Evolutionary conservation across 257 asterid species (phyloP).

Genomic region (Penstemon barbatus): DNA sequence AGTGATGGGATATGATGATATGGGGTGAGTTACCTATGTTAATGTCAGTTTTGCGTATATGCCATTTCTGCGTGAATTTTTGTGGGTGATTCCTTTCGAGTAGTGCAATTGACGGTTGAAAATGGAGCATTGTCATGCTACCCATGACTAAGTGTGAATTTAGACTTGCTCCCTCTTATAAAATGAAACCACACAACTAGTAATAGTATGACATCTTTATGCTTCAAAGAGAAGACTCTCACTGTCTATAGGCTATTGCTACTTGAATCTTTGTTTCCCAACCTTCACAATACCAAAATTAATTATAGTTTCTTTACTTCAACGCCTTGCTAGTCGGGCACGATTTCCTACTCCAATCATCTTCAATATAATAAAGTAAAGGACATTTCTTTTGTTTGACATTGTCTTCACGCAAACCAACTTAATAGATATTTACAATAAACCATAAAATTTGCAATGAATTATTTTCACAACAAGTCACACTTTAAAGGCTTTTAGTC

Average conservation of each 20-base stretch:
- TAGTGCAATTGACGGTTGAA: slow-evolving; percentile 10
- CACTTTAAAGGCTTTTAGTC: not conserved
- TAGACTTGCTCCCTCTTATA: slow-evolving; percentile 17
- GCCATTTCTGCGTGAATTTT: slow-evolving; percentile 18
- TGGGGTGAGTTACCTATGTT: slow-evolving; percentile 79
- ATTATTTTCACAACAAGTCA: not conserved
- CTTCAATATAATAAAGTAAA: slow-evolving; percentile 3
- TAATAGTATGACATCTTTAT: slow-evolving; percentile 15
- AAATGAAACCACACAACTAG: not conserved
- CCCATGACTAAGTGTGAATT: not conserved
- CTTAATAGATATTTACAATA: not conserved
- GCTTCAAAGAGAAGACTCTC: slow-evolving; percentile 15
- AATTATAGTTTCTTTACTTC: no score
- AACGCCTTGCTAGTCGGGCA: not conserved
- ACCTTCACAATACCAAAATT: not conserved
- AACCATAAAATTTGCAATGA: not conserved
- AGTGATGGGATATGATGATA: slow-evolving; percentile 97
- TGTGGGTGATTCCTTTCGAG: slow-evolving; percentile 26
- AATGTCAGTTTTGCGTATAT: slow-evolving; percentile 5
- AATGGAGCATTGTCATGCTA: slow-evolving; percentile 6
- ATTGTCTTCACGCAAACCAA: not conserved
- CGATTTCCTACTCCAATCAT: not conserved
- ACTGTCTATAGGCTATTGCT: slow-evolving; percentile 12
- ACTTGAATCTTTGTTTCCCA: slow-evolving; percentile 15
- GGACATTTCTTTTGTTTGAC: slow-evolving; percentile 1